phyloP scores from a whole-genome alignment of 2,329 filamentous ascomycete species.

The Ceratocystis papillata region DNA sequence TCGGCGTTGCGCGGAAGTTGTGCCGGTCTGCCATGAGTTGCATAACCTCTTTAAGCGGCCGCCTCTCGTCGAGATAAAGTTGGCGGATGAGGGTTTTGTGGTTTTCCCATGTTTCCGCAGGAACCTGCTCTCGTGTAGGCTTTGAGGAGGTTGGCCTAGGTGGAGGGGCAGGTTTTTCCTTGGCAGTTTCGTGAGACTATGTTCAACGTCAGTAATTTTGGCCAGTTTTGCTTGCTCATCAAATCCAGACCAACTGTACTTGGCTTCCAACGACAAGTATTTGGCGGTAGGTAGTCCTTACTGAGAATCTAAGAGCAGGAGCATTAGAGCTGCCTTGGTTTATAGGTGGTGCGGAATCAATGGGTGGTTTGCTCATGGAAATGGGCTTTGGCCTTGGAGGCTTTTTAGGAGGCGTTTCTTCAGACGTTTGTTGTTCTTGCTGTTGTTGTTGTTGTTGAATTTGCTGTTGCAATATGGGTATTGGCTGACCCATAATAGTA shows the following conservation, averaged over 20 bases:
- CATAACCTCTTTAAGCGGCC: constrained; percentile 44
- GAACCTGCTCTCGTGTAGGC: constrained; percentile 35
- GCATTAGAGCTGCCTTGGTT: neutral
- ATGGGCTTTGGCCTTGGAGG: constrained; percentile 15
- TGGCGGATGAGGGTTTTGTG: constrained; percentile 38
- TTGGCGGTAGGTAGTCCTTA: neutral
- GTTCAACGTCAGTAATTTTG: neutral
- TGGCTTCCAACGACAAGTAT: neutral
- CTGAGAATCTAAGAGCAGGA: neutral
- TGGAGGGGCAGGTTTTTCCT: constrained; percentile 19
- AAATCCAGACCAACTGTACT: neutral
- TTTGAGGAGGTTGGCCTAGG: constrained; percentile 19
- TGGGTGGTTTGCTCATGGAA: neutral
- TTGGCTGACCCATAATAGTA: constrained; percentile 8
- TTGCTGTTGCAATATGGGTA: constrained; percentile 26
- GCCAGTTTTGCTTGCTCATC: neutral
- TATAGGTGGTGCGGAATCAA: neutral
- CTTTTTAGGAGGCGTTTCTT: constrained; percentile 14
- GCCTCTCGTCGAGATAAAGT: constrained; percentile 41
- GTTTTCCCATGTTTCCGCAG: constrained; percentile 39
- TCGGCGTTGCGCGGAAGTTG: constrained; percentile 42
- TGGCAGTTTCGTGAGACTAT: constrained; percentile 3
- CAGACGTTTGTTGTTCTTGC: neutral
- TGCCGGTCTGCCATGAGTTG: constrained; percentile 41
- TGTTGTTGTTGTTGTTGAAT: neutral